Percentiles rank a stretch among this genome's conserved stretches.
Conservation (phyloP, 768 basidiomycete genomes). For the Asterophora parasitica region DNA sequence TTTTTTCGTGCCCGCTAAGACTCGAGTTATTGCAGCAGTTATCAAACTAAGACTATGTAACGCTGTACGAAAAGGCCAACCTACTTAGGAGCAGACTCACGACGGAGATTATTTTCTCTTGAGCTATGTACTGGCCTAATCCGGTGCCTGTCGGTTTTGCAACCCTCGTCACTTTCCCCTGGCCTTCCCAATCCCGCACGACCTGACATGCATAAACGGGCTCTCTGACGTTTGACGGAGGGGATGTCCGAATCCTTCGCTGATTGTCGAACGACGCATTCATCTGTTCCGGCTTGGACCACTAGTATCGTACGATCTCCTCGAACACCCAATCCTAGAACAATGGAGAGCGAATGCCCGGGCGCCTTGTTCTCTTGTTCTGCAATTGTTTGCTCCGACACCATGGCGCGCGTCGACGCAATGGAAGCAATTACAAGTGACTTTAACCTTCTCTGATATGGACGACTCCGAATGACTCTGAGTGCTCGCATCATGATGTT, state of each 20-base stretch:
- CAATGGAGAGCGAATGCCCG: not conserved
- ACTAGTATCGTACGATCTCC: too few relatives aligned
- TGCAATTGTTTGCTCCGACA: too few relatives aligned
- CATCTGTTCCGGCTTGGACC: too few relatives aligned
- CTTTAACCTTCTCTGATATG: not conserved
- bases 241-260: conserved; percentile 2
- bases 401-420: not conserved
- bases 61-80: too few relatives aligned
- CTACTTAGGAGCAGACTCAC: too few relatives aligned
- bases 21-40: not conserved
- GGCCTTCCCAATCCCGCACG: too few relatives aligned
- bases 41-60: too few relatives aligned
- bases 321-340: not conserved
- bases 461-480: too few relatives aligned
- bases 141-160: not conserved
- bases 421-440: too few relatives aligned
- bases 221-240: not conserved
- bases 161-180: not conserved
- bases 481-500: conserved; percentile 1
- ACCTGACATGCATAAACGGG: conserved; percentile 3
- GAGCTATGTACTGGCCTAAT: too few relatives aligned
- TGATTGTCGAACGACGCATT: not conserved
- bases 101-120: too few relatives aligned
- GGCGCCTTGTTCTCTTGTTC: not conserved
- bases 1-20: not conserved